A percentile compares a stretch with the other conserved stretches of the same genome.
phyloP scores from a whole-genome alignment of 2,329 filamentous ascomycete species.

The Alternaria dauci region DNA sequence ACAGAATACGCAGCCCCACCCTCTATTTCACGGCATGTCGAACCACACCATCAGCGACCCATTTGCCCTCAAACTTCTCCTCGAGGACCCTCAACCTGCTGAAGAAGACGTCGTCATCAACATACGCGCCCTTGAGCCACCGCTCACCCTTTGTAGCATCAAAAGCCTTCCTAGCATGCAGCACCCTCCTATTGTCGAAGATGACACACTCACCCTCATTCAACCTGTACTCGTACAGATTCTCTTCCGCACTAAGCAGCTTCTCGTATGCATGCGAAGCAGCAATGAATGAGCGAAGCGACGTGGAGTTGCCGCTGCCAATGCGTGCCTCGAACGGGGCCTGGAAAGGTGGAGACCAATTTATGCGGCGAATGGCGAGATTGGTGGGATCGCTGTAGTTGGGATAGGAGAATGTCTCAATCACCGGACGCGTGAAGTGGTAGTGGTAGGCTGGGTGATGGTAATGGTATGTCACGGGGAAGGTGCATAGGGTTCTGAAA shows the following conservation, averaged over 20 bases:
- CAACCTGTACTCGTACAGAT: slow-evolving; percentile 75
- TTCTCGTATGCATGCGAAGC: slow-evolving; percentile 65
- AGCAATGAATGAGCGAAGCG: slow-evolving; percentile 42
- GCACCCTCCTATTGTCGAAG: slow-evolving; percentile 87
- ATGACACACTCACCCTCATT: slow-evolving; percentile 86
- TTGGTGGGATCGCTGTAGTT: slow-evolving; percentile 41
- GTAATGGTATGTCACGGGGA: slow-evolving; percentile 71
- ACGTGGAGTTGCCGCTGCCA: slow-evolving; percentile 37
- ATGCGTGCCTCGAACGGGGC: slow-evolving; percentile 57
- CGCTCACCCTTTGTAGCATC: slow-evolving; percentile 71
- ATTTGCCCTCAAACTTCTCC: slow-evolving; percentile 45
- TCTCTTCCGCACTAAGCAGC: slow-evolving; percentile 64
- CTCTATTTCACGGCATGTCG: slow-evolving; percentile 24
- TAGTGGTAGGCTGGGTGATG: slow-evolving; percentile 69
- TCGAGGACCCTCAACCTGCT: slow-evolving; percentile 57
- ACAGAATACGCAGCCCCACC: neutral
- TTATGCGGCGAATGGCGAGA: slow-evolving; percentile 56
- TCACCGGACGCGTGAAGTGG: slow-evolving; percentile 64
- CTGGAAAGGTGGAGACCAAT: slow-evolving; percentile 86
- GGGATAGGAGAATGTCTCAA: slow-evolving; percentile 54
- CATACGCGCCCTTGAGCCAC: slow-evolving; percentile 87
- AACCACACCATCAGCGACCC: slow-evolving; percentile 47
- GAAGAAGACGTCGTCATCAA: slow-evolving; percentile 71
- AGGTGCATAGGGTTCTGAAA: slow-evolving; percentile 54
- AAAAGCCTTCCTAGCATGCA: slow-evolving; percentile 84